phyloP scores from a whole-genome alignment of 2,329 filamentous ascomycete genomes.

The Colletotrichum horii region DNA sequence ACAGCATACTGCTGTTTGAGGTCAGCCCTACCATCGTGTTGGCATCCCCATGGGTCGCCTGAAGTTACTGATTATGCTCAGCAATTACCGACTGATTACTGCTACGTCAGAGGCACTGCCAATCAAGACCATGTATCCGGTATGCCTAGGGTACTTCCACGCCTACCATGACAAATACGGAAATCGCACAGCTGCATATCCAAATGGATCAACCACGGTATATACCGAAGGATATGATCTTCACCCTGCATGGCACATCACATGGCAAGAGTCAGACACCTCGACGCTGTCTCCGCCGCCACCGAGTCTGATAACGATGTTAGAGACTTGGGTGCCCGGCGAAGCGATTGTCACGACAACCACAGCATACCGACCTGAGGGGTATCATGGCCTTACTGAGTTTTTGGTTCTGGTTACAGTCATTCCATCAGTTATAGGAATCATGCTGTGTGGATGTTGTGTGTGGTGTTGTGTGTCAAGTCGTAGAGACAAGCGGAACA shows the following conservation, averaged over 20 bases:
- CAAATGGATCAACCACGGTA: neutral
- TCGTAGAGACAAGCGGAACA: neutral
- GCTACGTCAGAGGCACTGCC: neutral
- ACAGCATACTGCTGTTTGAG: neutral
- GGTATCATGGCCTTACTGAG: neutral
- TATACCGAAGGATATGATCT: neutral
- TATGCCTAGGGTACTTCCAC: neutral
- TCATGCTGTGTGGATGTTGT: neutral
- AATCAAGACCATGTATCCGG: neutral
- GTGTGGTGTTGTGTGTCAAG: neutral
- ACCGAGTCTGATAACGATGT: neutral
- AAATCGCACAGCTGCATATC: neutral
- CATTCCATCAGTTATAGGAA: neutral
- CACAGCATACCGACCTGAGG: neutral
- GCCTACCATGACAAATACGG: rapidly evolving
- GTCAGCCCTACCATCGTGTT: neutral
- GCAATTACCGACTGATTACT: neutral
- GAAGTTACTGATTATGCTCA: neutral
- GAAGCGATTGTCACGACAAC: neutral
- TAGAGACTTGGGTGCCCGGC: neutral
- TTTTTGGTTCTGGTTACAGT: neutral
- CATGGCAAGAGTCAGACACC: neutral
- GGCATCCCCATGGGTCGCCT: neutral
- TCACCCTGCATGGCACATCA: neutral
- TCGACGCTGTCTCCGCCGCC: neutral